These are phyloP conservation scores for Alternaria ethzedia DNA, from an alignment of 2,329 filamentous ascomycete species.

Conservation along the genomic window DNA sequence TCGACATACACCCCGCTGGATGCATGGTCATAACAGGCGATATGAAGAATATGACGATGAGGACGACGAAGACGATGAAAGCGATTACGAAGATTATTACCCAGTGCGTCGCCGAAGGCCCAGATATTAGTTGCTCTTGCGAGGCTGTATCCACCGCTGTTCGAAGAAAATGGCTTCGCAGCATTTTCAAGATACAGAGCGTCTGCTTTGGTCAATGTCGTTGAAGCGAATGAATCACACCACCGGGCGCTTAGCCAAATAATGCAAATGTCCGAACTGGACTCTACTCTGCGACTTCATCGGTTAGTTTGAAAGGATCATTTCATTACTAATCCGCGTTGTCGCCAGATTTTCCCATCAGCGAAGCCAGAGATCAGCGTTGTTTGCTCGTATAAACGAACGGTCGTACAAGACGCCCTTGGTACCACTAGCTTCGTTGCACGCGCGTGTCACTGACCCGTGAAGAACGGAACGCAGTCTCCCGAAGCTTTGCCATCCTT, in stretches of 20 bases:
- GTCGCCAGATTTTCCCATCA: background rate
- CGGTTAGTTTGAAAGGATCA: background rate
- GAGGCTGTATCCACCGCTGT: background rate
- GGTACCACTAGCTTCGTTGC: background rate
- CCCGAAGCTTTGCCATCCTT: background rate
- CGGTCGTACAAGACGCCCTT: background rate
- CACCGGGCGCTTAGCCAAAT: background rate
- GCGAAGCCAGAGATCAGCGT: background rate
- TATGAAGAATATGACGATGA: constrained; percentile 21
- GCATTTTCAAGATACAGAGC: background rate
- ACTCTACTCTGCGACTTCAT: background rate
- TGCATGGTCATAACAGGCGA: constrained; percentile 4
- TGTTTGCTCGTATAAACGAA: constrained; percentile 2
- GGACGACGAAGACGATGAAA: constrained; percentile 8
- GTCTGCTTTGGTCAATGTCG: background rate
- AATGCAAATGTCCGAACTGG: background rate
- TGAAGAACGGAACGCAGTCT: background rate
- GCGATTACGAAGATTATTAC: background rate
- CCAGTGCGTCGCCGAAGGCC: background rate
- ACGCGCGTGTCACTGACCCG: background rate
- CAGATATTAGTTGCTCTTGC: background rate
- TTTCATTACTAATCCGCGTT: background rate
- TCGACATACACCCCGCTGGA: background rate
- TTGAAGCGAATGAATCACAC: background rate
- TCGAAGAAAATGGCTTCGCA: background rate